Percentiles rank a stretch among this genome's conserved stretches.
Conservation (phyloP, 148 eudicot genomes). For the Beta vulgaris region DNA sequence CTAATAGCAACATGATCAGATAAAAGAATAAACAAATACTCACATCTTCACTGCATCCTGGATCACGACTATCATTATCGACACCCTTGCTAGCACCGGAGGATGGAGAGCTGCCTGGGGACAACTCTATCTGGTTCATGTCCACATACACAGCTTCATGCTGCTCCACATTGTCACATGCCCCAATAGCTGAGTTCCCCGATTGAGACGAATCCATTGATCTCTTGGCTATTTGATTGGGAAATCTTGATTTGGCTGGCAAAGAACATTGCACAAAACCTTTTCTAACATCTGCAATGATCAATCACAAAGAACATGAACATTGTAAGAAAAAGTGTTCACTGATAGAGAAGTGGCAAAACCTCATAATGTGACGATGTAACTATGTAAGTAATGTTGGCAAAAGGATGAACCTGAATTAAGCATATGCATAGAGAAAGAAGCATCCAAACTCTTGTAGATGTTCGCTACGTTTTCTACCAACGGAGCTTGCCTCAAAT, state of each 20-base stretch:
- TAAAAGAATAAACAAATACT: slow-evolving; percentile 19
- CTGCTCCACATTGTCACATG: slow-evolving; percentile 15
- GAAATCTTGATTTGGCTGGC: slow-evolving; percentile 11
- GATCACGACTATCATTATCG: slow-evolving; percentile 32
- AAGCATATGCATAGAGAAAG: slow-evolving; percentile 43
- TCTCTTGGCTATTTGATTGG: slow-evolving; percentile 22
- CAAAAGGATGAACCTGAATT: slow-evolving; percentile 41
- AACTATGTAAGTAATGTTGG: background rate
- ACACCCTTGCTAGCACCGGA: slow-evolving; percentile 31
- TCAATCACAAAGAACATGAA: background rate
- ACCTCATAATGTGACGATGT: background rate
- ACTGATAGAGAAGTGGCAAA: background rate
- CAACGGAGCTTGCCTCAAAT: slow-evolving; percentile 62
- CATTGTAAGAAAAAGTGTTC: background rate
- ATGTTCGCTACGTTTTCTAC: slow-evolving; percentile 64
- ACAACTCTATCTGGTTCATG: slow-evolving; percentile 41
- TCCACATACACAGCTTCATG: slow-evolving; percentile 35
- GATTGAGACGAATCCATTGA: slow-evolving; percentile 27
- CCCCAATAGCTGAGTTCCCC: slow-evolving; percentile 33
- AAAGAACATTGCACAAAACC: slow-evolving; percentile 18
- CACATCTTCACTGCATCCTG: slow-evolving; percentile 39
- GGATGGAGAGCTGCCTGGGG: slow-evolving; percentile 53
- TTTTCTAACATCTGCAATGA: slow-evolving; percentile 31
- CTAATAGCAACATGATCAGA: background rate
- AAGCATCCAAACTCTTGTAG: slow-evolving; percentile 60